Evolutionary conservation across 495 filamentous ascomycete species (phyloP).

Genomic region (Entonaema liquescens): DNA sequence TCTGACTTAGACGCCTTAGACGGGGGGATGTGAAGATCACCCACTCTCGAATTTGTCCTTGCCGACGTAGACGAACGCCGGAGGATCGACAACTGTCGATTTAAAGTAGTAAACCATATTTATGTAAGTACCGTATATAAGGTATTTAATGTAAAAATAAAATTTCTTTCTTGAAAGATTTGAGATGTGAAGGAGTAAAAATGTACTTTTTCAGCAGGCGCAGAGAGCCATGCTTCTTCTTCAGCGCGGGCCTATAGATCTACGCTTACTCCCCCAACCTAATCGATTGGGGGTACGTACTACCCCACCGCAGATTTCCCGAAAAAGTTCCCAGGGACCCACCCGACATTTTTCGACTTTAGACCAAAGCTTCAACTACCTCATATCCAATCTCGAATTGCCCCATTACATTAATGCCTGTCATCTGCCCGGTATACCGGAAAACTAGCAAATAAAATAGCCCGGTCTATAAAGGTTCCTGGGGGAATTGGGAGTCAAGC

Average conservation of each 20-base stretch:
- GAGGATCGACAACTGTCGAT: conserved; percentile 72
- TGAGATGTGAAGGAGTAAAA: not conserved
- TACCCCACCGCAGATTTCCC: conserved; percentile 31
- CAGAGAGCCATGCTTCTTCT: not conserved
- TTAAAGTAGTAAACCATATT: conserved; percentile 96
- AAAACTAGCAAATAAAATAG: not conserved
- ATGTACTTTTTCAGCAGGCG: not conserved
- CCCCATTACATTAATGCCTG: not conserved
- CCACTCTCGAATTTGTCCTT: conserved; percentile 99
- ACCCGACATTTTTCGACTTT: conserved; percentile 43
- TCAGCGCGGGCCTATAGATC: not conserved
- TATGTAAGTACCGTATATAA: not conserved
- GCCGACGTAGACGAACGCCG: conserved; percentile 92
- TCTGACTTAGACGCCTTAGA: conserved; percentile 26
- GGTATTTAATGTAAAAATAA: not conserved
- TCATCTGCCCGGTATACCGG: not conserved
- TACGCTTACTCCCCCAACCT: not conserved
- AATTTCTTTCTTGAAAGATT: conserved; percentile 5
- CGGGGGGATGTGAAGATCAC: conserved; percentile 39
- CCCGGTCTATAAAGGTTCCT: not conserved
- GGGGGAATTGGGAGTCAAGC: conserved; percentile 4
- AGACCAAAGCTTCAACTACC: conserved; percentile 29
- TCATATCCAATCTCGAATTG: conserved; percentile 2
- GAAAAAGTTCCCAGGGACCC: conserved; percentile 20
- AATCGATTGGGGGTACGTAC: conserved; percentile 17